Conservation (phyloP, 108 stramenopile genomes). For the Chaetoceros tenuissimus region DNA sequence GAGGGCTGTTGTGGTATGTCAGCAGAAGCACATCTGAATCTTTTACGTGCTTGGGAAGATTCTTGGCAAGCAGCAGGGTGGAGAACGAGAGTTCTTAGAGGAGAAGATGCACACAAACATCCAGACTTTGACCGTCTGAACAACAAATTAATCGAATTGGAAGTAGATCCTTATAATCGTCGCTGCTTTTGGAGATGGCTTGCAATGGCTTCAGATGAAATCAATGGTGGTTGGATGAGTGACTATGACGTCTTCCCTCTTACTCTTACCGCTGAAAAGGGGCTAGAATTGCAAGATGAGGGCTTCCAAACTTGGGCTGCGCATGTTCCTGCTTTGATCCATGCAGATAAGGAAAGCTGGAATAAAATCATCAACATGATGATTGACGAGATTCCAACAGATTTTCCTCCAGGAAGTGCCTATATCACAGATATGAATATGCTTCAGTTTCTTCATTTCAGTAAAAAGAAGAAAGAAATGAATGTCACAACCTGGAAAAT, state of each 20-base stretch:
- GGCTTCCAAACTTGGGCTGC: constrained; percentile 8
- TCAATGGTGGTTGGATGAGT: constrained; percentile 12
- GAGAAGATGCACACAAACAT: constrained; percentile 10
- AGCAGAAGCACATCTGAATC: no score
- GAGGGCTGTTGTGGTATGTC: no score
- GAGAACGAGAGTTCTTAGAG: constrained; percentile 4
- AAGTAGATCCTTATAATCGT: constrained; percentile 9
- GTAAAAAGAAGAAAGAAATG: no score
- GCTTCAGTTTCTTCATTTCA: no score
- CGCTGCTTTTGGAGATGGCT: constrained; percentile 20
- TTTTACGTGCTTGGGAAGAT: no score
- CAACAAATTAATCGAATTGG: neutral
- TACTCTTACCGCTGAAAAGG: constrained; percentile 5
- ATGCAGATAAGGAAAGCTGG: constrained; percentile 3
- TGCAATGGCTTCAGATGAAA: constrained; percentile 3
- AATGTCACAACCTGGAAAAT: no score
- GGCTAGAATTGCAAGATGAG: neutral
- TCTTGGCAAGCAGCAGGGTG: no score
- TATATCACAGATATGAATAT: no score
- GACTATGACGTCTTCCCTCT: constrained; percentile 18
- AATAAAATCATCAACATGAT: constrained; percentile 6
- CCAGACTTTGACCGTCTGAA: constrained; percentile 2
- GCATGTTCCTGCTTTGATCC: constrained; percentile 10
- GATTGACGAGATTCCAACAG: constrained; percentile 5
- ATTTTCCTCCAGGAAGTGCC: no score